Base-by-base conservation (phyloP, 1,139 yeast species). In the Kodamaea sp. region DNA sequence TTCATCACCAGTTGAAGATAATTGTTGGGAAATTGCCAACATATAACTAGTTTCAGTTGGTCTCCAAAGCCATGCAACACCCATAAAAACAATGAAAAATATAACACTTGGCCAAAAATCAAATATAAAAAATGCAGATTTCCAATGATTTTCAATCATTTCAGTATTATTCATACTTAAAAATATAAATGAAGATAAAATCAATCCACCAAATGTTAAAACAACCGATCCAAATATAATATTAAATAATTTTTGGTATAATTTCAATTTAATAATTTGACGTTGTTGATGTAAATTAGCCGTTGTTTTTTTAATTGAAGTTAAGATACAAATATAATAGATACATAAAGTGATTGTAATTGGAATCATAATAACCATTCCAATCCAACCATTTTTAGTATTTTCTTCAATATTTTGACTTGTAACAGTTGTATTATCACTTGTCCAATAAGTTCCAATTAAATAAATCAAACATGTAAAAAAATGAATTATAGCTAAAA, bases 31-130 rank as follows among this genome's bases (percentile, higher is more conserved):
- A 51, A 90, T 90, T 12, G 97, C 98, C 58, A 92, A 78, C 78
- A 95, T 82, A 55, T 90, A 84, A 48, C 96, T 89, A 31, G 96
- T 88, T 53, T 86, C 95, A 0, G 97, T 90, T 36, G 98, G 98
- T 63, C 98, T 81, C 98, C 98, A 94, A 48, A 92, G 78, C 71
- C 89, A 81, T 8, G 96, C 87, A 50, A 94, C 73, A 6, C 90
- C 79, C 57, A 85, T 76, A 60, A 92, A 90, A 34, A 90, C 90
- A 34, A 82, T 63, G 57, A 85, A 88, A 65, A 88, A 94, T 10
- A 90, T 84, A 34, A 88, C 76, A 44, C 95, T 82, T 29, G 97
- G 95, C 96, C 98, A 89, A 65, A 95, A 94, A 52, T 92, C 97
- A 37, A 84, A 76, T 41, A 89, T 63, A 57, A 94, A 89, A 70